Evolutionary conservation across 257 asterid species (phyloP), one percentile per base, ranked within the genome.

Genomic region (Ocimum tenuiflorum): DNA sequence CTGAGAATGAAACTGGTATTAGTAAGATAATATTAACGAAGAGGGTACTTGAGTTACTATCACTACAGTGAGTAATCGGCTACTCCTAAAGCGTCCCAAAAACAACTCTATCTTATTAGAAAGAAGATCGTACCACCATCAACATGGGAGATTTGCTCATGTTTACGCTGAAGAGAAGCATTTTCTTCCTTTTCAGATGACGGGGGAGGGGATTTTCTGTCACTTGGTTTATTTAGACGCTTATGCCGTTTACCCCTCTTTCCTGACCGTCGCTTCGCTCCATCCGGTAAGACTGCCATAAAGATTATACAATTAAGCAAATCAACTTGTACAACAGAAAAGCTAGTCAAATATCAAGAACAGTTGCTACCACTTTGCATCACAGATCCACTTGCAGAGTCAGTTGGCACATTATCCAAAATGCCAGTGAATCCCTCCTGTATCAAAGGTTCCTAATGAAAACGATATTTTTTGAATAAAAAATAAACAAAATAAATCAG

Each of bases 221-320:
- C 86, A 57, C 31, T 57, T 29, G 51, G 49, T 73, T 73, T 83
- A 35, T 81, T 65, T 19, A 69, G 78, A 74, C 82, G 83, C 70
- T 78, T 88, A 14, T 77, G 79, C 68, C 85, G 82, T 73, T 85
- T 88, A 57, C 85, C 80, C 77, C 89, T 85, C 84, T 88, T 85
- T 64, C 95, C 90, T 63, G 88, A 13, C 54, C 82, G 85, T 43
- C 79, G 85, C 23, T 81, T 71, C 68, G 71, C 80, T 57, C 81
- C 91, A 80, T 83, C 76, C 24, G 81, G 23, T 29, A 76, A 70
- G 56, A 78, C 86, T 83, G 82, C n/a, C 52, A 36, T 48, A 48
- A 41, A 68, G 66, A 29, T 65, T 20, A 53, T 29, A 63, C 29
- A 56, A 72, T 35, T 39, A 17, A 69, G 63, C 57, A 46, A 55